phyloP scores from a whole-genome alignment of 2,329 filamentous ascomycete genomes.

The Fusarium begoniae region DNA sequence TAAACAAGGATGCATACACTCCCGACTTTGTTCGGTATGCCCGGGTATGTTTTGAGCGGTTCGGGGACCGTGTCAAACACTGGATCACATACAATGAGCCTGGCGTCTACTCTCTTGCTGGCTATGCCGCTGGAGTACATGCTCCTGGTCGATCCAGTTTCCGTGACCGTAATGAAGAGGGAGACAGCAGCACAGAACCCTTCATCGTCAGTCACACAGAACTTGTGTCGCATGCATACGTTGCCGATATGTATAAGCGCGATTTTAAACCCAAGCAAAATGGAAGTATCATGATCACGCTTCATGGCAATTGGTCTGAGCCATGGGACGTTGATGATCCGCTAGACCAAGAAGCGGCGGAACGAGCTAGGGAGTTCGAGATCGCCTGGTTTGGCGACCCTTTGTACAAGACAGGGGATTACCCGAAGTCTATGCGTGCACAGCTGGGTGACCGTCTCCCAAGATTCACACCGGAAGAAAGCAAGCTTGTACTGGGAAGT shows the following conservation, averaged over 20 bases:
- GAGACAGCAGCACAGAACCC: slow-evolving; percentile 44
- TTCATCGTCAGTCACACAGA: slow-evolving; percentile 53
- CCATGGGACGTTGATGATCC: slow-evolving; percentile 51
- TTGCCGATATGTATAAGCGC: slow-evolving; percentile 49
- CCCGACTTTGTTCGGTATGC: slow-evolving; percentile 38
- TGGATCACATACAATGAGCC: slow-evolving; percentile 41
- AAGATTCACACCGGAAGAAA: slow-evolving; percentile 51
- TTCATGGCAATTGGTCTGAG: slow-evolving; percentile 54
- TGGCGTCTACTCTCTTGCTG: slow-evolving; percentile 28
- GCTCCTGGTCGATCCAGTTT: slow-evolving; percentile 34
- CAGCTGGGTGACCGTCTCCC: slow-evolving; percentile 52
- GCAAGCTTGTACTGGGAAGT: slow-evolving; percentile 49
- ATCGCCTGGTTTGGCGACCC: slow-evolving; percentile 55
- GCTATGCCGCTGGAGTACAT: slow-evolving; percentile 34
- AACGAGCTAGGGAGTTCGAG: slow-evolving; percentile 53
- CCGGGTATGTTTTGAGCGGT: slow-evolving; percentile 35
- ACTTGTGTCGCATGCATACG: slow-evolving; percentile 51
- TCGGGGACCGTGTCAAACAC: slow-evolving; percentile 36
- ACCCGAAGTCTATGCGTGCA: slow-evolving; percentile 51
- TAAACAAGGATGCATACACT: slow-evolving; percentile 31
- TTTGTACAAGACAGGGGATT: slow-evolving; percentile 50
- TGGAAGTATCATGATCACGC: slow-evolving; percentile 52
- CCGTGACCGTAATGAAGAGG: slow-evolving; percentile 31
- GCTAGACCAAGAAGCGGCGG: slow-evolving; percentile 48
- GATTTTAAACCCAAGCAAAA: slow-evolving; percentile 51